phyloP scores from a whole-genome alignment of 768 basidiomycete species.

The Boletus rex-veris region DNA sequence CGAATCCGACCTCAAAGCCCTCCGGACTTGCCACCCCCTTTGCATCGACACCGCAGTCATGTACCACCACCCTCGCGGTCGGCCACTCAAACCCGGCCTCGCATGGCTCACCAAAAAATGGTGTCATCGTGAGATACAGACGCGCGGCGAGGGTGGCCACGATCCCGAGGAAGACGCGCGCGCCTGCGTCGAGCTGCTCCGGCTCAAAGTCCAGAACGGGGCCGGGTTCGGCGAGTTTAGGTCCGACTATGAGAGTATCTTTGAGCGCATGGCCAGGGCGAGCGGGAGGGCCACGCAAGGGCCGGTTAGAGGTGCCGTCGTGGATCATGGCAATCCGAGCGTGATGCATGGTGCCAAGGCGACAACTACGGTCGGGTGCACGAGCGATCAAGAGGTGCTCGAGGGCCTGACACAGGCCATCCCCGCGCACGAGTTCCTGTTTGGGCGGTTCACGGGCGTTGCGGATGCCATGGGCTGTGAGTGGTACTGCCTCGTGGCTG shows the following conservation, averaged over 20 bases:
- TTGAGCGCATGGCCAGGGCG: constrained; percentile 74
- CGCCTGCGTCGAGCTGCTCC: constrained; percentile 80
- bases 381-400: constrained; percentile 73
- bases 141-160: constrained; percentile 79
- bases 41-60: constrained; percentile 90
- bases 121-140: constrained; percentile 88
- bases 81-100: constrained; percentile 90
- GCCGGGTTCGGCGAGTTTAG: constrained; percentile 84
- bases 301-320: constrained; percentile 58
- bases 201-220: constrained; percentile 74
- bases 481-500: constrained; percentile 23
- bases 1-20: constrained; percentile 87
- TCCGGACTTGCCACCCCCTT: constrained; percentile 80
- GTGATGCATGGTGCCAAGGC: constrained; percentile 87
- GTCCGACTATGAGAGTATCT: constrained; percentile 75
- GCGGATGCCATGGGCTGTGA: constrained; percentile 81
- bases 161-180: constrained; percentile 94
- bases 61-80: constrained; percentile 90
- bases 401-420: constrained; percentile 59
- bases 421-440: constrained; percentile 73
- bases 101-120: constrained; percentile 98
- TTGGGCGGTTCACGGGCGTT: constrained; percentile 79
- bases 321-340: constrained; percentile 81
- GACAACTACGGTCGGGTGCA: constrained; percentile 70
- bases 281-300: constrained; percentile 39